Base-by-base conservation (phyloP, 768 basidiomycete species). In the Hygrocybe punicea region DNA sequence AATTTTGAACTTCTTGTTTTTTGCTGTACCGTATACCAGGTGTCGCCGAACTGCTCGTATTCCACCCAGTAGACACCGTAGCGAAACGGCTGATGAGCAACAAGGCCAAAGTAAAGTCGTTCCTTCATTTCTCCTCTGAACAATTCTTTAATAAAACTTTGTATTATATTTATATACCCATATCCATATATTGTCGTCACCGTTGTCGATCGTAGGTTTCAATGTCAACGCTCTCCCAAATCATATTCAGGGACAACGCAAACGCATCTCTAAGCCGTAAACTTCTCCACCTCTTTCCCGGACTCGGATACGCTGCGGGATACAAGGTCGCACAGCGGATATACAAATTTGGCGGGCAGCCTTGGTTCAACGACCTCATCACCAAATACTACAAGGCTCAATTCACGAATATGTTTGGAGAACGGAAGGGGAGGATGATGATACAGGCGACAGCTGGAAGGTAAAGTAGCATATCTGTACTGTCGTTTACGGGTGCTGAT, bases 31-130 rank as follows among this genome's bases (percentile, higher is more conserved):
- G 40, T 49, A 54, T 53, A 51, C 45, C 60, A 96, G 95, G 95
- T 67, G 79, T 99, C 65, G 93, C 95, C 62, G 96, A 99, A 78
- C 81, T 99, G 53, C 74, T 97, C 63, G 84, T 98, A 17, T 97
- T 98, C 77, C 94, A 97, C 70, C 94, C 94, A 17, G 91, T 93
- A 21, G 94, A 99, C 74, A 99, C 97, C 1, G 86, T 98, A 54
- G 93, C 97, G n/a, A 99, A 99, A 73, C 88, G 96, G 35, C 73
- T 99, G 52, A 99, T 99, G 96, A 95, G 92, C 71, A 97, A 98
- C 83, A 94, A 94, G 78, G 78, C 80, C 60, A 90, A 89, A 81
- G 91, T 86, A 56, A n/a, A 49, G 60, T 40, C 29, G 13, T 25
- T n/a, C n/a, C 34, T 14, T 13, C 19, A 69, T 52, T 19, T 13